phyloP scores from a whole-genome alignment of 2,329 filamentous ascomycete genomes.

The Sarocladiaceae sp. region DNA sequence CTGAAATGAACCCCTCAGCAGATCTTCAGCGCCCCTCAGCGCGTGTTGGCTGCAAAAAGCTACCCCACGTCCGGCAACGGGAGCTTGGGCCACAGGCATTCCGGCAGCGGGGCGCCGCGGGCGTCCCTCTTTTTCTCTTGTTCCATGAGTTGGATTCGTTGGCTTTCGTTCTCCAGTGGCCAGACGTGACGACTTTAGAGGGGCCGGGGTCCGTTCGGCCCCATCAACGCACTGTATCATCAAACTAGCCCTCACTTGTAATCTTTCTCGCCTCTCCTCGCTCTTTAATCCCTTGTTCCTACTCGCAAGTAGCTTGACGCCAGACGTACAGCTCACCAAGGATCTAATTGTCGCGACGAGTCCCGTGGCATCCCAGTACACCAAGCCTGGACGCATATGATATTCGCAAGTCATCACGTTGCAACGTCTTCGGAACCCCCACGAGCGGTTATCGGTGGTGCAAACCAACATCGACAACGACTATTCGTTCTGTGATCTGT shows the following conservation, averaged over 20 bases:
- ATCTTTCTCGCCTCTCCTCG: conserved; percentile 1
- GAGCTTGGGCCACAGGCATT: conserved; percentile 5
- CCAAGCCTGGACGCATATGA: background rate
- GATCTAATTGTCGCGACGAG: background rate
- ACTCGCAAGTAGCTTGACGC: background rate
- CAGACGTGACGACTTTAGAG: background rate
- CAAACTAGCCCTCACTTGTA: conserved; percentile 1
- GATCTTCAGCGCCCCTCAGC: background rate
- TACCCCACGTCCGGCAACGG: conserved; percentile 7
- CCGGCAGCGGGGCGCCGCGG: background rate
- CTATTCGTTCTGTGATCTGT: background rate
- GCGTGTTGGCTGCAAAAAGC: background rate
- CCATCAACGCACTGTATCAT: background rate
- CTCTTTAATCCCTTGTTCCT: background rate
- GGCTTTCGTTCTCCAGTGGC: background rate
- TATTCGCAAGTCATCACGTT: background rate
- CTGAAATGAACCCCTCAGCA: background rate
- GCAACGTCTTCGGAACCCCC: background rate
- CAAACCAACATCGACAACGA: background rate
- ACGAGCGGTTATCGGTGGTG: conserved; percentile 4
- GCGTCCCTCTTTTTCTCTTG: conserved; percentile 3
- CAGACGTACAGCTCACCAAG: background rate
- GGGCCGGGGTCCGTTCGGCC: background rate
- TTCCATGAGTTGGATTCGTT: background rate
- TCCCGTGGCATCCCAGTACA: background rate